A percentile compares a stretch with the other conserved stretches of the same genome.
phyloP scores from a whole-genome alignment of 108 stramenopile genomes.

The Cyclotella baltica region DNA sequence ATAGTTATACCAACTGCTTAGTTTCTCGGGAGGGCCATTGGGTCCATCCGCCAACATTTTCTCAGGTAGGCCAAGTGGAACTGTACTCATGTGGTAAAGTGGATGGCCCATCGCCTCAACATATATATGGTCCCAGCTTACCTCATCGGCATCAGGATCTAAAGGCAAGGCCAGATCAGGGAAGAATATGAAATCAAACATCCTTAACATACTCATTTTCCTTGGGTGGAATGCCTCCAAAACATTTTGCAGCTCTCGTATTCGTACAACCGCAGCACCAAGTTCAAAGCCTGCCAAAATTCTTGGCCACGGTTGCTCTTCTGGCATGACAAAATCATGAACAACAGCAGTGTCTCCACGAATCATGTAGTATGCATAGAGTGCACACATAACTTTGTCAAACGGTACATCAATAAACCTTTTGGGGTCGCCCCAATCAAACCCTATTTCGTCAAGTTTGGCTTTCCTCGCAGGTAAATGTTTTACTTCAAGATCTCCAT shows the following conservation, averaged over 20 bases:
- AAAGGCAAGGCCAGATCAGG: conserved; percentile 76
- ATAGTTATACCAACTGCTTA: conserved; percentile 81
- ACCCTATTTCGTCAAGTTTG: conserved; percentile 82
- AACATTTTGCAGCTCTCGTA: conserved; percentile 85
- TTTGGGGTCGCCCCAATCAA: conserved; percentile 91
- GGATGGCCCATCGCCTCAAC: conserved; percentile 80
- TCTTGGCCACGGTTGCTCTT: conserved; percentile 92
- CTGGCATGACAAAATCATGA: conserved; percentile 87
- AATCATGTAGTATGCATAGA: conserved; percentile 85
- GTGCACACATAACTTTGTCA: conserved; percentile 88
- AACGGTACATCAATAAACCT: conserved; percentile 89
- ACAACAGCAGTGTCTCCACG: conserved; percentile 88
- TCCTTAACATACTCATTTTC: conserved; percentile 79
- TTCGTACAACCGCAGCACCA: conserved; percentile 77
- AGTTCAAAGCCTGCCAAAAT: conserved; percentile 85
- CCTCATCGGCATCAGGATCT: conserved; percentile 75
- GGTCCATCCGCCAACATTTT: conserved; percentile 83
- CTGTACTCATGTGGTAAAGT: conserved; percentile 73
- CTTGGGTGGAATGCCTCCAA: conserved; percentile 89
- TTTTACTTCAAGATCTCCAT: conserved; percentile 90
- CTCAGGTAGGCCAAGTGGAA: conserved; percentile 73
- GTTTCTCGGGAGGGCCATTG: conserved; percentile 65
- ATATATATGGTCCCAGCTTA: conserved; percentile 63
- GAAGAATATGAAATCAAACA: conserved; percentile 91
- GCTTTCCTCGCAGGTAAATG: conserved; percentile 83